Conservation (phyloP, 169 alveolate species). For the Eimeria necatrix region DNA sequence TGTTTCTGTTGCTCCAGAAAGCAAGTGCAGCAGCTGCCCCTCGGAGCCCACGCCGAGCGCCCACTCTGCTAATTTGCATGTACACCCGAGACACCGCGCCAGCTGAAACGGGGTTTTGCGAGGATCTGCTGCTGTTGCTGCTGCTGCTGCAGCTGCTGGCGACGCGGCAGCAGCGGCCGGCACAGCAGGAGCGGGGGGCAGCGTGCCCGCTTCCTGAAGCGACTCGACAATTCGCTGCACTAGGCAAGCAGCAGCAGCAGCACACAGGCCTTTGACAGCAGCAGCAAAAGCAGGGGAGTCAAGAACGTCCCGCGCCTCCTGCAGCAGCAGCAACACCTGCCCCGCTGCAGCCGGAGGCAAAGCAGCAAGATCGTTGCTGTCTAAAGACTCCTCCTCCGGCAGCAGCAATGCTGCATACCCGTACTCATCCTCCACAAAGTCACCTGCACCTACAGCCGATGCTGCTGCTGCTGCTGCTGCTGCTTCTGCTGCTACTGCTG, state of each 20-base stretch:
- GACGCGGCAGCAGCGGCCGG: not conserved
- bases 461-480: slow-evolving; percentile 12
- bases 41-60: not conserved
- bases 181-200: not conserved
- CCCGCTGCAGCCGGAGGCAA: slow-evolving; percentile 21
- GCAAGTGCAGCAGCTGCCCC: slow-evolving; percentile 32
- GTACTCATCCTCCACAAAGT: not conserved
- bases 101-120: not conserved
- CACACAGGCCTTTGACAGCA: not conserved
- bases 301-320: slow-evolving; percentile 16
- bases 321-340: slow-evolving; percentile 29
- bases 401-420: slow-evolving; percentile 20
- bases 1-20: not conserved
- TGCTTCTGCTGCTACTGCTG: not conserved
- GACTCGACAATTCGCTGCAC: slow-evolving; percentile 7
- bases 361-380: slow-evolving; percentile 21
- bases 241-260: not conserved
- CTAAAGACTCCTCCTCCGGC: slow-evolving; percentile 1
- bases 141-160: not conserved
- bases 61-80: slow-evolving; percentile 13
- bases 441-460: not conserved
- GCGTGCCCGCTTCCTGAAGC: not conserved
- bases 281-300: slow-evolving; percentile 34
- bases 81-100: slow-evolving; percentile 22
- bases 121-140: not conserved